Conservation (phyloP, 495 filamentous ascomycete genomes). For the Usnea hakonensis region DNA sequence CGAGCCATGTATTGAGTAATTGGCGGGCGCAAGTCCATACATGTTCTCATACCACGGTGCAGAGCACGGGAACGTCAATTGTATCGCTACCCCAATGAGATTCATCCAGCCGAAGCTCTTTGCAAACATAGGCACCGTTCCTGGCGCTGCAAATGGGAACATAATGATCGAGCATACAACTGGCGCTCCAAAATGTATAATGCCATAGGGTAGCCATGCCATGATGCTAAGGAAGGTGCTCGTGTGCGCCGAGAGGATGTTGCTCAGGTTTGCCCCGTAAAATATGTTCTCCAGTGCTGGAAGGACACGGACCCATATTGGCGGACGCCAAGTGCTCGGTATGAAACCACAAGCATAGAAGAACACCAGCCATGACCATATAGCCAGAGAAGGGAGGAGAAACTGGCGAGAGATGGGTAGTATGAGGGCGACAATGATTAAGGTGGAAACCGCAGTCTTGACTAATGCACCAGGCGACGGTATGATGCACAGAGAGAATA, state of each 20-base stretch:
- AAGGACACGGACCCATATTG: conserved; percentile 89
- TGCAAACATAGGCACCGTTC: conserved; percentile 76
- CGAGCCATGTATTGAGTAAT: conserved; percentile 81
- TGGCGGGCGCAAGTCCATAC: conserved; percentile 79
- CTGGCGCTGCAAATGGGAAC: conserved; percentile 82
- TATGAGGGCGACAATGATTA: conserved; percentile 62
- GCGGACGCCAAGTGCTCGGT: conserved; percentile 72
- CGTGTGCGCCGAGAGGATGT: conserved; percentile 84
- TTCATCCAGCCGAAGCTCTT: conserved; percentile 88
- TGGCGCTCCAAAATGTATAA: conserved; percentile 80
- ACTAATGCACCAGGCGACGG: conserved; percentile 61
- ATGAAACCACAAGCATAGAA: conserved; percentile 90
- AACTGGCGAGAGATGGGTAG: conserved; percentile 88
- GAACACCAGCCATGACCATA: conserved; percentile 75
- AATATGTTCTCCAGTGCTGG: conserved; percentile 95
- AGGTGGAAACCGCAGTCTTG: conserved; percentile 60
- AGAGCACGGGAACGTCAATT: conserved; percentile 84
- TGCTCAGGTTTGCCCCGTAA: conserved; percentile 92
- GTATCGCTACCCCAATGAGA: conserved; percentile 73
- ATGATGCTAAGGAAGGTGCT: conserved; percentile 72
- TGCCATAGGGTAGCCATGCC: conserved; percentile 88
- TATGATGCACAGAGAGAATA: conserved; percentile 77
- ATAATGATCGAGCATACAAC: conserved; percentile 65
- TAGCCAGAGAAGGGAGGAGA: conserved; percentile 77
- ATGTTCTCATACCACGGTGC: conserved; percentile 93